Base-by-base conservation (phyloP, 1,284 basidiomycete genomes). In the Trichosporon sp. region DNA sequence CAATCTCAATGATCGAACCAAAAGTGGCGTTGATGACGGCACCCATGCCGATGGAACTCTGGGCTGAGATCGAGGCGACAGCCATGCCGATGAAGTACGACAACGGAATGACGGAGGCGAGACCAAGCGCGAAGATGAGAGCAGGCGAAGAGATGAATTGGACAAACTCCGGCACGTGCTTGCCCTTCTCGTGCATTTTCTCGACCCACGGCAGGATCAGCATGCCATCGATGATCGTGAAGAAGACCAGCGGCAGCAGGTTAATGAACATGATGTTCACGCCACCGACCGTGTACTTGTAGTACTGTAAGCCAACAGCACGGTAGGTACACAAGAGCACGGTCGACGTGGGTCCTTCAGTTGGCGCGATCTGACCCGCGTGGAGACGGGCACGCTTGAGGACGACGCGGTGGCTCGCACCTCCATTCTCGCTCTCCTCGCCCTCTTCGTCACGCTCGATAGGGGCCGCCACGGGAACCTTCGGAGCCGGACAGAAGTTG, bases 31-130 rank as follows among this genome's bases (percentile, higher is more conserved):
- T 99, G 86, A 99, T 99, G 75, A 99, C 96, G 0, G 97, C 97
- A 72, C 97, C 97, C 95, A 99, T 98, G 13, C 97, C 97, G 73
- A 99, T 99, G 15, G 92, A 95, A 0, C 93, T 96, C 81, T 99
- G 97, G 0, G 97, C 96, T 25, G 92, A 95, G 79, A 99, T 99
- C 64, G 93, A 95, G 0, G 97, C 97, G 68, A 99, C 97, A 1
- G 97, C 97, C 97, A 99, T 99, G 25, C 97, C 97, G 78, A 99
- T 98, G 84, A 98, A 99, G 86, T 99, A 99, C 7, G 93, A 95
- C 7, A 99, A 87, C 0, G 97, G 97, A 72, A 99, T 98, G 75
- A 99, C 94, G 74, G 92, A 94, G 21, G 92, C 88, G 35, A 99
- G 86, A 74, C 92, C 89, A 77, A 96, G 84, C 56, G 93, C 77